Evolutionary conservation across 352 stramenopile species (phyloP), one percentile per base, ranked within the genome.

Genomic region (Aphanomyces cochlioides): DNA sequence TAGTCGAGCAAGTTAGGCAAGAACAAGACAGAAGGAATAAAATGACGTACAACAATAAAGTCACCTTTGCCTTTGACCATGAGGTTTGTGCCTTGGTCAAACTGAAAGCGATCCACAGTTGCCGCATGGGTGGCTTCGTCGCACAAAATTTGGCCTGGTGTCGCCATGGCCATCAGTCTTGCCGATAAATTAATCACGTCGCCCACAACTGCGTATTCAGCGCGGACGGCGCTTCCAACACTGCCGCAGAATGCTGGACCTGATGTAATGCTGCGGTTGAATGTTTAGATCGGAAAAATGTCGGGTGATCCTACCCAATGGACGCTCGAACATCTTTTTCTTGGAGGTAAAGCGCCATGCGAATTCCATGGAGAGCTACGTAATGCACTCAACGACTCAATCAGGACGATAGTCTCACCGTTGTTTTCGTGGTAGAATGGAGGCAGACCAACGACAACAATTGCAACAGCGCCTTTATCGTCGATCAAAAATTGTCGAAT

Each of bases 351-450:
- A 77, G 85, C 1, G 81, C 83, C 7, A 90, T 76, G 43, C 89
- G 90, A 41, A 92, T 73, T 0, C 83, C 84, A 43, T 84, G 78
- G n/a, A 88, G 76, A 1, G 81, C 81, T 88, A 37, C 5, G 61
- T n/a, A 13, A 45, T 0, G 47, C 34, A 37, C 19, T 65, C 13
- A 45, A 10, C 38, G 21, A 57, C 4, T 15, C 43, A 13, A 41
- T 10, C 47, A 56, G 70, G 36, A 57, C 21, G 40, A 41, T 12
- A 34, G 4, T 43, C 3, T 37, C 70, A 88, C 83, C 79, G 72
- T 95, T 94, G 75, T 95, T 90, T 77, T 96, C 83, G 69, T 93
- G 86, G 71, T 89, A 92, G 64, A 90, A 90, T 12, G 88, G 88
- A 1, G 84, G 84, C 0, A 94, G 74, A 0, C 88, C 87, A 28